Conservation (phyloP, 2,329 filamentous ascomycete species). For the Metarhizium guizhouense region DNA sequence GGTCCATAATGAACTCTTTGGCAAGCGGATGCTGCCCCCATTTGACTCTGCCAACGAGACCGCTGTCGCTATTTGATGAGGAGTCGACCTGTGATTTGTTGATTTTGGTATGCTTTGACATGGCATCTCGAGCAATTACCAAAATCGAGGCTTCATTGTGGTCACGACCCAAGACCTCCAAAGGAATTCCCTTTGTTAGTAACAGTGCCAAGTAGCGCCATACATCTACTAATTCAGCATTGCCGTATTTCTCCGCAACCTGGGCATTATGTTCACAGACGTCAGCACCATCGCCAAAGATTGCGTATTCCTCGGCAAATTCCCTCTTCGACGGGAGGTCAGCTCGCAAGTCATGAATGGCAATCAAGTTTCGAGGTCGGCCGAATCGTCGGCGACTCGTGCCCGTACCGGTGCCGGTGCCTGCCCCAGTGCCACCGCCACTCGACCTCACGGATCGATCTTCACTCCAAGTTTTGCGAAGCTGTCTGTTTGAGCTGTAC, state of each 20-base stretch:
- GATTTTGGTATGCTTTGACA: conserved; percentile 25
- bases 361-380: conserved; percentile 59
- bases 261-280: conserved; percentile 78
- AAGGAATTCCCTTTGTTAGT: conserved; percentile 65
- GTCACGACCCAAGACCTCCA: conserved; percentile 51
- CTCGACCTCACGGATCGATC: conserved; percentile 50
- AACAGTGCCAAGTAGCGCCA: conserved; percentile 78
- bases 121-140: conserved; percentile 57
- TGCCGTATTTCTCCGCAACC: conserved; percentile 64
- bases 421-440: conserved; percentile 46
- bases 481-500: conserved; percentile 43
- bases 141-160: conserved; percentile 52
- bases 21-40: conserved; percentile 61
- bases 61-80: conserved; percentile 10
- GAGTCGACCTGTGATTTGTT: not conserved
- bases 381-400: conserved; percentile 38
- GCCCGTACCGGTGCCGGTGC: conserved; percentile 41
- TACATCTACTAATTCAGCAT: conserved; percentile 64
- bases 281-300: conserved; percentile 73
- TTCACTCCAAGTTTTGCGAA: conserved; percentile 47
- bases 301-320: conserved; percentile 70
- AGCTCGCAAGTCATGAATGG: conserved; percentile 60
- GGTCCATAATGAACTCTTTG: conserved; percentile 47
- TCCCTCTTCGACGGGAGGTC: conserved; percentile 70
- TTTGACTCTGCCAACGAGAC: conserved; percentile 51